A percentile compares a stretch with the other conserved stretches of the same genome.
phyloP scores from a whole-genome alignment of 177 flowering plant genomes.

The Tripterygium wilfordii region DNA sequence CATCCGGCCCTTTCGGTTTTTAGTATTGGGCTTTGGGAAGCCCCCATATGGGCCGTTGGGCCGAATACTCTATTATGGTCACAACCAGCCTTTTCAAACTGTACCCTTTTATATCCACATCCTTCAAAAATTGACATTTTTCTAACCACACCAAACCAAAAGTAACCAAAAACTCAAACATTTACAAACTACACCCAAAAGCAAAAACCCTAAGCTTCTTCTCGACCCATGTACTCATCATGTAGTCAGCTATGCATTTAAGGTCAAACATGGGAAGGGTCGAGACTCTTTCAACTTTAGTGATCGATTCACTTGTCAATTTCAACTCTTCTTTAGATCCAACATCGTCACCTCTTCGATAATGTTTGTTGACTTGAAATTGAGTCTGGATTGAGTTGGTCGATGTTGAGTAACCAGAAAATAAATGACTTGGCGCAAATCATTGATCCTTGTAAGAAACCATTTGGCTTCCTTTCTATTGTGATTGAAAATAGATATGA shows the following conservation, averaged over 20 bases:
- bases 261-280: constrained; percentile 19
- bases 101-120: too few relatives aligned
- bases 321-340: constrained; percentile 5
- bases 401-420: constrained; percentile 16
- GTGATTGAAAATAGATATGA: constrained; percentile 28
- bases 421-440: constrained; percentile 34
- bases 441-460: constrained; percentile 23
- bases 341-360: constrained; percentile 7
- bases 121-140: too few relatives aligned
- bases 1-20: too few relatives aligned
- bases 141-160: too few relatives aligned
- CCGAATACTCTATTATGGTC: too few relatives aligned
- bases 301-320: constrained; percentile 8
- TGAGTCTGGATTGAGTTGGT: constrained; percentile 20
- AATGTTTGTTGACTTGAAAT: constrained; percentile 8
- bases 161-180: too few relatives aligned
- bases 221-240: constrained; percentile 22
- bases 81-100: too few relatives aligned
- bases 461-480: constrained; percentile 29
- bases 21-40: too few relatives aligned
- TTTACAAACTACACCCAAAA: too few relatives aligned
- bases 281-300: constrained; percentile 12
- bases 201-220: too few relatives aligned
- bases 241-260: constrained; percentile 30
- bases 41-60: too few relatives aligned